Evolutionary conservation across 352 stramenopile genomes (phyloP), one percentile per base, ranked within the genome.

Genomic region (Phytopythium sindhum): DNA sequence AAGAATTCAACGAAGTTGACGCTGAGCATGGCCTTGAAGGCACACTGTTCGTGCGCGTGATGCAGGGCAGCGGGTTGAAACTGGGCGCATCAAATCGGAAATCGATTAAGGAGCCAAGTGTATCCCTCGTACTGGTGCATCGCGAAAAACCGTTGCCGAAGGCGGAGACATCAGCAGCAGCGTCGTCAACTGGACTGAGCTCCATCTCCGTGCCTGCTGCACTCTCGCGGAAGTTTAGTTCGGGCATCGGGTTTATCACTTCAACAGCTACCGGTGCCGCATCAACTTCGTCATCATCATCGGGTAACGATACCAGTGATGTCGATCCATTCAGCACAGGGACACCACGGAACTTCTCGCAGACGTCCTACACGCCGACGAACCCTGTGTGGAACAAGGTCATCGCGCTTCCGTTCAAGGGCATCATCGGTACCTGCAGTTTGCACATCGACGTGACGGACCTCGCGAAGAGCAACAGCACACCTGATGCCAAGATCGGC

Each of bases 1-100:
- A 96, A 60, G 87, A 96, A 33, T 93, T 92, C 62, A 90, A 96
- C 42, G 87, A 96, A 62, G 87, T 96, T 17, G 85, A 93, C 65
- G 85, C 85, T 4, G 85, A 93, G 57, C 81, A 90, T 15, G 85
- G 85, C 0, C 68, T 89, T 17, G 72, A 91, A 29, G 87, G 87
- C 6, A 67, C 80, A 6, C 55, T 95, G 37, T 70, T 92, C 11
- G 84, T 95, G 17, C 81, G 86, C 10, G 77, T 95, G 42, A 90
- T 94, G 73, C 87, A 95, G 60, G 87, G 83, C 26, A 88, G 87
- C 61, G 87, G 87, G 23, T 69, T 95, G 29, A 91, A 91, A 51
- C 79, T 83, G 54, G 81, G 80, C 2, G 84, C 77, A 24, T 81
- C 79, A 9, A 65, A 87, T 28, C 92, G 91, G 62, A 91, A 85